Evolutionary conservation across 2,329 filamentous ascomycete genomes (phyloP).

Genomic region (Peltaster fructicola): DNA sequence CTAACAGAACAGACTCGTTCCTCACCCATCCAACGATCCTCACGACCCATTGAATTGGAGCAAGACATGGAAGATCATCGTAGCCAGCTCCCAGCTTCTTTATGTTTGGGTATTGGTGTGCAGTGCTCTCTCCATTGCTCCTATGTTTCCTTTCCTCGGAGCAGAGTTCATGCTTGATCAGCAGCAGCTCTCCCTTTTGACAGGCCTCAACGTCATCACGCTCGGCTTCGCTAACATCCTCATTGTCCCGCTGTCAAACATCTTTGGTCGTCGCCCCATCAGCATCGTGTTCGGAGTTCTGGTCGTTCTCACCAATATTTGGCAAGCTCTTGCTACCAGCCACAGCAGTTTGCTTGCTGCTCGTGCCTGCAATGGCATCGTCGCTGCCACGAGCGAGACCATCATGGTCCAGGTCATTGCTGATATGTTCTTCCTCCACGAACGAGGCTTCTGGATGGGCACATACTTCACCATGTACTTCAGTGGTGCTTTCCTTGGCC

Average conservation of each 20-base stretch:
- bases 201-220: constrained; percentile 27
- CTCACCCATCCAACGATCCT: constrained; percentile 11
- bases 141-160: constrained; percentile 26
- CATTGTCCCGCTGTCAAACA: constrained; percentile 27
- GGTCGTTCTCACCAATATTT: constrained; percentile 25
- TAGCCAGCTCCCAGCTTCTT: constrained; percentile 22
- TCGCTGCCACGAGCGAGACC: constrained; percentile 26
- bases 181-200: constrained; percentile 24
- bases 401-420: constrained; percentile 27
- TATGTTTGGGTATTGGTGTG: constrained; percentile 27
- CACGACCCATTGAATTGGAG: constrained; percentile 15
- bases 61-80: constrained; percentile 15
- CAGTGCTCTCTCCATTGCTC: constrained; percentile 25
- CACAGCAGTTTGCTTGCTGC: constrained; percentile 26
- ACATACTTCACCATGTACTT: constrained; percentile 23
- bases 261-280: constrained; percentile 25
- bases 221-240: constrained; percentile 28
- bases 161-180: constrained; percentile 24
- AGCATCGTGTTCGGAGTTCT: constrained; percentile 23
- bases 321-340: constrained; percentile 26
- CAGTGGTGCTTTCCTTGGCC: constrained; percentile 25
- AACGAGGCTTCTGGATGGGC: constrained; percentile 9
- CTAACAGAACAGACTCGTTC: constrained; percentile 14
- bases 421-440: constrained; percentile 17
- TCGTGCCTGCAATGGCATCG: constrained; percentile 25